Base-by-base conservation (phyloP, 768 basidiomycete genomes). In the Rhizopogon roseolus region DNA sequence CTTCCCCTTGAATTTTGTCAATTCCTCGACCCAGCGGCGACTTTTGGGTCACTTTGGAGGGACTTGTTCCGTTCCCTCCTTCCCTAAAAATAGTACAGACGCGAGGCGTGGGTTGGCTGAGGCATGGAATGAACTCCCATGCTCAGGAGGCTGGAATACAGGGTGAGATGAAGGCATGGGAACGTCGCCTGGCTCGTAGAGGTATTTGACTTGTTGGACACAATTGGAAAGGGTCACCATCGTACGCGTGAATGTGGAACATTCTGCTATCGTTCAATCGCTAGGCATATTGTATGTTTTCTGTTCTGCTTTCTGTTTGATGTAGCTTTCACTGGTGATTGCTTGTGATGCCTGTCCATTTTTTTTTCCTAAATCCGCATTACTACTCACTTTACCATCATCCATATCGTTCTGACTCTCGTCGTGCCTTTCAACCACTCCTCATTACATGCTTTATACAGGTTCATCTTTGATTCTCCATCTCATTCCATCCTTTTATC, bases 151-250 rank as follows among this genome's bases (percentile, higher is more conserved):
- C 90, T 6, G 90, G 90, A 7, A 79, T 90, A 13, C 90, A 91
- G 68, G 90, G 89, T 41, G 86, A 90, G 65, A 85, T 93, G 81
- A 72, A 75, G 57, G 79, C 83, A 53, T 93, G 90, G 90, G 76
- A 76, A 55, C 76, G 79, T 44, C 77, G 85, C 50, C 72, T 93
- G 32, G 71, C 71, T 10, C 73, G 81, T 52, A 73, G 79, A 60
- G 74, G 80, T 1, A 77, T 93, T 44, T 74, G 76, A 19, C 68
- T n/a, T 93, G 28, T 71, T 92, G 50, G 90, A 93, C 62, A 79
- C 14, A 83, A 88, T 53, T 91, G 90, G 88, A 82, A 76, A 55
- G 77, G 79, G 55, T 69, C 70, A 53, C 57, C 54, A 53, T 56
- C 54, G 13, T 65, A 46, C 59, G 52, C 9, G 36, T 54, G 43